Evolutionary conservation across 2,329 filamentous ascomycete species (phyloP), one percentile per base, ranked within the genome.

Genomic region (Dactylellina drechsleri): DNA sequence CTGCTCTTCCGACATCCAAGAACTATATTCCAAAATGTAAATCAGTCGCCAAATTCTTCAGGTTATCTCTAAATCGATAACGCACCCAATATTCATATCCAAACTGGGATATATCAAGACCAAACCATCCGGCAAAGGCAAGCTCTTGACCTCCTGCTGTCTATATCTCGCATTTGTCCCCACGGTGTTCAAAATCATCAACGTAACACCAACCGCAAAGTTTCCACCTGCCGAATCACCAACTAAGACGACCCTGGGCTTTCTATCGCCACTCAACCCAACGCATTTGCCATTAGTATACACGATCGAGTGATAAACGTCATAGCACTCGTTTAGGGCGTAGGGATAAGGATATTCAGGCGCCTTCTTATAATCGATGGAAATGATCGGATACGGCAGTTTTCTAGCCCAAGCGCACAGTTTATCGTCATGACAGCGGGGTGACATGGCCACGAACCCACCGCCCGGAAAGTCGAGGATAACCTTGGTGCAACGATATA

Each of bases 1-100:
- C 81, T 99, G 93, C 81, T 98, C 94, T 79, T 98, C 94, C 0
- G 92, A 93, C 93, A 99, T 98, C 95, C 95, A 99, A 82, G 93
- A 97, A 43, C 72, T 71, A 45, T 36, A 47, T 60, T n/a, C 4
- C 15, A 50, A 28, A n/a, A 23, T 2, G 41, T 26, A 52, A 4
- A 54, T 7, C 0, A 56, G 16, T 45, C 16, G 6, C 6, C 16
- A 3, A n/a, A 7, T 54, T 43, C 15, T 8, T 45, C 12, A 43
- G 5, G 5, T 13, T 4, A n/a, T 26, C 31, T 0, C 15, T 6
- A 23, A 6, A 15, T 6, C n/a, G 40, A 41, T 2, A 28, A 56
- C 64, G 13, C 60, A 75, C 71, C 92, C 92, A 77, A 98, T 98
- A 80, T 96, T 97, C 91, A 98, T 93, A 80, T 98, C 95, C 72